Conservation (phyloP, 148 eudicot genomes). For the Spergularia bocconei region DNA sequence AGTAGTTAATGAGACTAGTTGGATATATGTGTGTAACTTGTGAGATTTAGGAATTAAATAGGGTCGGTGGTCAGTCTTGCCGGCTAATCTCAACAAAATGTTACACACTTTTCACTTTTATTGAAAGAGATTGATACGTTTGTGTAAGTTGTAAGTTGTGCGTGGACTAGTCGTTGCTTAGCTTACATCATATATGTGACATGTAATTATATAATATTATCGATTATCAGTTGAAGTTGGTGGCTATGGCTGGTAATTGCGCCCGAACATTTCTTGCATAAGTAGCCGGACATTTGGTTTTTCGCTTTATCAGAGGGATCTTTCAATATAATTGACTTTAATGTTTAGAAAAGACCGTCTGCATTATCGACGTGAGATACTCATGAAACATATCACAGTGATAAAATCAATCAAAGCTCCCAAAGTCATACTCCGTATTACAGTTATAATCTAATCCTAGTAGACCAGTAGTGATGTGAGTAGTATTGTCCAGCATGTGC, state of each 20-base stretch:
- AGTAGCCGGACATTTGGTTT: no score
- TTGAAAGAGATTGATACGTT: background rate
- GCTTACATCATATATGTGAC: background rate
- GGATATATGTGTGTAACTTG: background rate
- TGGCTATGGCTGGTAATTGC: no score
- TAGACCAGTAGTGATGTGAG: background rate
- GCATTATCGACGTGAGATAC: no score
- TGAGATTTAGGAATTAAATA: conserved; percentile 7
- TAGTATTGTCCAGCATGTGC: background rate
- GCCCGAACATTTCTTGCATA: no score
- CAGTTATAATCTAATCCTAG: background rate
- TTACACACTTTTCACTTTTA: conserved; percentile 19
- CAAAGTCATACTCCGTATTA: no score
- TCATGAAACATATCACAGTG: no score
- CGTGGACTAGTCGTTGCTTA: conserved; percentile 24
- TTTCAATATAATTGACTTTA: no score
- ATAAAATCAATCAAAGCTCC: no score
- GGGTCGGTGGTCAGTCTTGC: conserved; percentile 44
- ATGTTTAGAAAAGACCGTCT: no score
- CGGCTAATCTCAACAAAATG: conserved; percentile 33
- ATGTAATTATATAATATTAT: background rate
- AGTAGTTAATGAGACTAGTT: conserved; percentile 18
- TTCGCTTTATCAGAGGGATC: no score
- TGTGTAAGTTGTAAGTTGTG: background rate
- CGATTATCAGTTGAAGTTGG: no score